phyloP scores from a whole-genome alignment of 768 basidiomycete genomes.

The Austroboletus eburneus region DNA sequence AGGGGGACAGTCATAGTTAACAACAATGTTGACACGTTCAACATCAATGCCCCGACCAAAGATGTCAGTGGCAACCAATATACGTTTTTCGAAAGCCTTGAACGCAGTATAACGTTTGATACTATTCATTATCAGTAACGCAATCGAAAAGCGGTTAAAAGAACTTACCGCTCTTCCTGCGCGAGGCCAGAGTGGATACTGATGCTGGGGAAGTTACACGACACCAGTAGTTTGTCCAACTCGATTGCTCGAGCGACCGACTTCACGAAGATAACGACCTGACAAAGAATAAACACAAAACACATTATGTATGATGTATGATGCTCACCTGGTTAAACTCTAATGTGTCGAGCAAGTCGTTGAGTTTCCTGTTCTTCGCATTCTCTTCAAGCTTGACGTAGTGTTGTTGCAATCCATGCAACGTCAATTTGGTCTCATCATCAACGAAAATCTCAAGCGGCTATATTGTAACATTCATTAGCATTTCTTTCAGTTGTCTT shows the following conservation, averaged over 20 bases:
- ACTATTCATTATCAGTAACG: conserved; percentile 39
- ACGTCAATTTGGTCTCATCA: conserved; percentile 96
- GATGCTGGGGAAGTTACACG: conserved; percentile 98
- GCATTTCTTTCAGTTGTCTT: background rate
- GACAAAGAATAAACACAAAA: conserved; percentile 2
- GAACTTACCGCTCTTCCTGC: conserved; percentile 90
- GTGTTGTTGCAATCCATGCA: conserved; percentile 98
- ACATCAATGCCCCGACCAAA: conserved; percentile 99
- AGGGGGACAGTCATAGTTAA: conserved; percentile 97
- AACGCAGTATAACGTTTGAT: conserved; percentile 96
- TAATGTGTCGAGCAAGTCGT: conserved; percentile 89
- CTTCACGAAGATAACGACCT: conserved; percentile 99
- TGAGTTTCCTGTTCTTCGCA: conserved; percentile 95
- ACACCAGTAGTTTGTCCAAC: conserved; percentile 90
- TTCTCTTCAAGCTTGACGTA: conserved; percentile 96
- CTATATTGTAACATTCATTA: conserved; percentile 38
- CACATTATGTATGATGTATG: background rate
- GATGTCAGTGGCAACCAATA: conserved; percentile 97
- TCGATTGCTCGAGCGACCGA: conserved; percentile 96
- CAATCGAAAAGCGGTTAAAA: background rate
- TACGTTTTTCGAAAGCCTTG: conserved; percentile 99
- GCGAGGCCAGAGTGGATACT: conserved; percentile 92
- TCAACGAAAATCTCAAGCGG: conserved; percentile 99
- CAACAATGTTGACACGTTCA: conserved; percentile 98
- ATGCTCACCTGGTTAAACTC: conserved; percentile 92